Evolutionary conservation across 2,329 filamentous ascomycete genomes (phyloP).

Genomic region (Corynespora cassiicola): DNA sequence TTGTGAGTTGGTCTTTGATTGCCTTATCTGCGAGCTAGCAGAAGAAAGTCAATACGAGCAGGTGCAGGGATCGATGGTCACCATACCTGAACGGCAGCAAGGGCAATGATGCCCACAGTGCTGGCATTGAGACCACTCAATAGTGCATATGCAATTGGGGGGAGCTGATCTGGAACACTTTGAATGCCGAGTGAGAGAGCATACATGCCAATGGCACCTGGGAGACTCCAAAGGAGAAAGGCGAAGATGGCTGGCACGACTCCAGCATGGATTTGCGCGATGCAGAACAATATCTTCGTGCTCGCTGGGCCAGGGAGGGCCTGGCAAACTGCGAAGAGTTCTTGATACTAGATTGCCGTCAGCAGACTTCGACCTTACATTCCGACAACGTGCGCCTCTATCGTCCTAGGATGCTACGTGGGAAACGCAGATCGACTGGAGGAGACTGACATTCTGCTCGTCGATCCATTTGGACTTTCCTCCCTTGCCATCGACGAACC

Average conservation of each 20-base stretch:
- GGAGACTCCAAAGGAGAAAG: slow-evolving; percentile 72
- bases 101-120: slow-evolving; percentile 73
- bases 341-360: slow-evolving; percentile 64
- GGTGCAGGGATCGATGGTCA: neutral
- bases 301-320: slow-evolving; percentile 71
- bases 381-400: too few relatives aligned
- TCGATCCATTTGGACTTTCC: slow-evolving; percentile 69
- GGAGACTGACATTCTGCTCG: slow-evolving; percentile 64
- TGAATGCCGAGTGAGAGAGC: slow-evolving; percentile 70
- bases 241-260: slow-evolving; percentile 63
- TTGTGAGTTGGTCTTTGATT: slow-evolving; percentile 68
- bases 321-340: slow-evolving; percentile 74
- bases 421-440: neutral
- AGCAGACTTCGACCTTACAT: neutral
- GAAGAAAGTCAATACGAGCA: neutral
- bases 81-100: slow-evolving; percentile 65
- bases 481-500: slow-evolving; percentile 62
- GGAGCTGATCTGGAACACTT: slow-evolving; percentile 64
- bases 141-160: slow-evolving; percentile 69
- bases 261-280: slow-evolving; percentile 69
- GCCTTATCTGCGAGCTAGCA: slow-evolving; percentile 68
- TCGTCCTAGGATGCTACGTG: too few relatives aligned
- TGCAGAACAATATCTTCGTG: slow-evolving; percentile 75
- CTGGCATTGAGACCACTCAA: slow-evolving; percentile 75
- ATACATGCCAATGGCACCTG: slow-evolving; percentile 75